Evolutionary conservation across 176 grass and related monocot genomes (phyloP), one percentile per base, ranked within the genome.

Genomic region (Lolium multiflorum): DNA sequence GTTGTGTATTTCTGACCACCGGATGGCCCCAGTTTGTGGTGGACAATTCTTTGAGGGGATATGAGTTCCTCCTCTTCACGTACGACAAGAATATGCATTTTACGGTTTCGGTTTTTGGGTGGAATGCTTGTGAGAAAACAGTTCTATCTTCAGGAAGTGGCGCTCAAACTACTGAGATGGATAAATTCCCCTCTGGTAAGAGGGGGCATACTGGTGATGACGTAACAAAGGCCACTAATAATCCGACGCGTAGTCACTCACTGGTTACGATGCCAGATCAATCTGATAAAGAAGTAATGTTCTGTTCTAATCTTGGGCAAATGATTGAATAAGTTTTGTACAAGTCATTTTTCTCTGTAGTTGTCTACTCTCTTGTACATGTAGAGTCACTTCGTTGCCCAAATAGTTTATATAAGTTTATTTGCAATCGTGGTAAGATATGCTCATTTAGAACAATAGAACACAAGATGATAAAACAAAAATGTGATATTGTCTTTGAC

Each of bases 1-100:
- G 83, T 4, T 48, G 21, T 0, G 65, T 74, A 57, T 95, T 91
- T 87, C 81, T 92, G 60, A 90, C 88, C 12, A 81, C 51, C 0
- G 95, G 95, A 50, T 95, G 95, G 95, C 12, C 78, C 3, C 90
- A 89, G 82, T 97, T 97, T 75, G 95, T 90, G 50, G 83, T 88
- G 60, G 93, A 91, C 48, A 88, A 91, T 79, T 37, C 76, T 43
- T 83, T 98, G 67, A 74, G 55, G 26, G 59, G 89, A 80, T 80
- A 81, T 8, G 95, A 97, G 66, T 93, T 97, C 91, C 88, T 97
- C 76, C 85, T 97, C 41, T 90, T 95, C 62, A 77, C 73, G 58
- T 90, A 91, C 15, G 70, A 88, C 9, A 80, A 83, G 46, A 83
- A 77, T 52, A 84, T 94, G 89, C 87, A 88, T 11, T 94, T 97